Conservation (phyloP, 352 stramenopile genomes). For the Globisporangium megalacanthum region DNA sequence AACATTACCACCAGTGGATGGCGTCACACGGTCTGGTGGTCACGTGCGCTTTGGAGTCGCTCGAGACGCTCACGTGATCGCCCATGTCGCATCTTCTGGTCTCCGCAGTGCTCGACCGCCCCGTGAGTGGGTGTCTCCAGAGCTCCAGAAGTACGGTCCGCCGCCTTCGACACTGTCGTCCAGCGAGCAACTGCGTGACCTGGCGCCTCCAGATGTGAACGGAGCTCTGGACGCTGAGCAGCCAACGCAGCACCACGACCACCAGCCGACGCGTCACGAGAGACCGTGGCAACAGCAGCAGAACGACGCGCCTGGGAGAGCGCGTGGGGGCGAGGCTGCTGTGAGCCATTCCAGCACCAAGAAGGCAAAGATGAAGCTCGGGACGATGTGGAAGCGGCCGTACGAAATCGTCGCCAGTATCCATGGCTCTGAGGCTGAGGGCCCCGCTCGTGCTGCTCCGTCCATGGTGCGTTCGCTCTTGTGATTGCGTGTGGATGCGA, state of each 20-base stretch:
- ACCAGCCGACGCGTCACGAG: background rate
- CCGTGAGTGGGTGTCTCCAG: slow-evolving; percentile 9
- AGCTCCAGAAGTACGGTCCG: slow-evolving; percentile 61
- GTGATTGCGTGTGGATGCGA: background rate
- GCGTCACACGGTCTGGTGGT: slow-evolving; percentile 18
- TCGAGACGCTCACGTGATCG: slow-evolving; percentile 12
- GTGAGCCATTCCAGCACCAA: slow-evolving; percentile 4
- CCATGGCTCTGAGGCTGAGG: slow-evolving; percentile 21
- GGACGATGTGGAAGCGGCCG: slow-evolving; percentile 71
- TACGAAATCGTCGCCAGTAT: slow-evolving; percentile 74
- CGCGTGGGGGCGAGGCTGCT: background rate
- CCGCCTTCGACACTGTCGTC: slow-evolving; percentile 4
- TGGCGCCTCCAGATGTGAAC: too few relatives aligned
- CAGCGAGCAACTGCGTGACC: background rate
- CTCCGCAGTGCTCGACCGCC: background rate
- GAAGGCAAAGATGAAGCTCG: slow-evolving; percentile 19
- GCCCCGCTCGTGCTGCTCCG: background rate
- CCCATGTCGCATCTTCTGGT: background rate
- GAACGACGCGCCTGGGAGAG: background rate
- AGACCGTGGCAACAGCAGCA: background rate
- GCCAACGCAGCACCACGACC: background rate
- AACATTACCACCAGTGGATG: slow-evolving; percentile 1
- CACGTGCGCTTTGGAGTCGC: slow-evolving; percentile 41
- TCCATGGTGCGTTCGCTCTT: background rate
- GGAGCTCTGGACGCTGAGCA: background rate